These are phyloP conservation scores for Aspergillus floridensis DNA, from an alignment of 2,329 filamentous ascomycete genomes.

Conservation along the genomic window DNA sequence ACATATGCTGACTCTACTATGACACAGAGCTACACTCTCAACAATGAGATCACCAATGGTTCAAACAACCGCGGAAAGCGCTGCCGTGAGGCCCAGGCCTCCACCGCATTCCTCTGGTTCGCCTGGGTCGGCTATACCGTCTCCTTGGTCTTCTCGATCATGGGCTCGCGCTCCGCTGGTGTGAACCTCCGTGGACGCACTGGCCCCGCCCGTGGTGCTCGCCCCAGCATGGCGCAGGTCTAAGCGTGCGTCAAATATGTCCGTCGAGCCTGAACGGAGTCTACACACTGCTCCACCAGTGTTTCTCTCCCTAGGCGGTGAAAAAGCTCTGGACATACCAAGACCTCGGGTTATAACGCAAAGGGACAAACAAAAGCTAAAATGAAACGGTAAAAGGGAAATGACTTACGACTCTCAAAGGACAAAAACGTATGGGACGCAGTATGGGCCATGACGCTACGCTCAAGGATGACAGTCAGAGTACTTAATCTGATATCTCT, in stretches of 20 bases:
- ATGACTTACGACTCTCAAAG: neutral
- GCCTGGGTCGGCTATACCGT: constrained; percentile 45
- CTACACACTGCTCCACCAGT: neutral
- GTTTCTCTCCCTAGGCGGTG: neutral
- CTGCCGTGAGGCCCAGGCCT: constrained; percentile 53
- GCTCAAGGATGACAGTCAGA: neutral
- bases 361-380: neutral
- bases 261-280: neutral
- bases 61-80: constrained; percentile 36
- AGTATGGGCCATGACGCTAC: neutral
- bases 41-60: constrained; percentile 48
- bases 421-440: neutral
- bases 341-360: neutral
- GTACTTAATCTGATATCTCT: neutral
- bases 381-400: neutral
- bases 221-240: constrained; percentile 46
- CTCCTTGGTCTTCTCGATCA: constrained; percentile 41
- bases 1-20: constrained; percentile 10
- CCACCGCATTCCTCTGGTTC: constrained; percentile 54
- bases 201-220: constrained; percentile 30
- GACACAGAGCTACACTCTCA: constrained; percentile 37
- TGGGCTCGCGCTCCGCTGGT: constrained; percentile 34
- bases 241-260: constrained; percentile 21
- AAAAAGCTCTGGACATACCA: neutral
- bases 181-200: constrained; percentile 35